These are phyloP conservation scores for Mimosa bimucronata DNA, from an alignment of 306 rosid species.

Conservation along the genomic window DNA sequence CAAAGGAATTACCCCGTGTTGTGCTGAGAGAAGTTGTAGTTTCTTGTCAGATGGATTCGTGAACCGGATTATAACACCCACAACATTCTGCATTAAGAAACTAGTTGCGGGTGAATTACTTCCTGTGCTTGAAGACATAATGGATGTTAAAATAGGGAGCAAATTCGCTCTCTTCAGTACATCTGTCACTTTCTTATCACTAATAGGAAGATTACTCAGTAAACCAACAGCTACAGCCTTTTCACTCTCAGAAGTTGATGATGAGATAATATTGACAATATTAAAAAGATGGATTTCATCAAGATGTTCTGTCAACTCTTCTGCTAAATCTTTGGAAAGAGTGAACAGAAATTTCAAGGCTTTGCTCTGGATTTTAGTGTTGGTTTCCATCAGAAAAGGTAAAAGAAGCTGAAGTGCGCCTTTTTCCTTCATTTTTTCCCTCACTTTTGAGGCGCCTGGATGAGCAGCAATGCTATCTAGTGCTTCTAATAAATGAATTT, in stretches of 20 bases:
- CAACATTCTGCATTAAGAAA: conserved; percentile 51
- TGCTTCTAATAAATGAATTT: conserved; percentile 76
- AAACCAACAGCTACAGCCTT: conserved; percentile 72
- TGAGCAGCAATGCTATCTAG: conserved; percentile 76
- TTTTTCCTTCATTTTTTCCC: conserved; percentile 73
- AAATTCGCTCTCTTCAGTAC: conserved; percentile 59
- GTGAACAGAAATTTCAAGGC: conserved; percentile 65
- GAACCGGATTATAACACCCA: conserved; percentile 66
- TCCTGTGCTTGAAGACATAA: conserved; percentile 47
- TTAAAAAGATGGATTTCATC: conserved; percentile 58
- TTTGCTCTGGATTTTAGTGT: conserved; percentile 51
- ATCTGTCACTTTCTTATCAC: conserved; percentile 70
- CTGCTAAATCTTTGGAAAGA: conserved; percentile 68
- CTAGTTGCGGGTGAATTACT: conserved; percentile 39
- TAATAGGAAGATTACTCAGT: conserved; percentile 67
- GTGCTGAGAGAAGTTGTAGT: conserved; percentile 69
- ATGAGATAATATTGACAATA: conserved; percentile 57
- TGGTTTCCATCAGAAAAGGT: conserved; percentile 70
- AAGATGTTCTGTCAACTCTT: conserved; percentile 71
- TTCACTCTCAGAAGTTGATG: conserved; percentile 57
- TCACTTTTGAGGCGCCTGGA: conserved; percentile 61
- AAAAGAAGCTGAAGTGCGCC: conserved; percentile 82
- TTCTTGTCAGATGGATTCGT: conserved; percentile 78
- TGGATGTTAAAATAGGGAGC: conserved; percentile 62
- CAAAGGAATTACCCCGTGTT: conserved; percentile 77